Base-by-base conservation (phyloP, 495 filamentous ascomycete genomes). In the Xylaria telfairii region DNA sequence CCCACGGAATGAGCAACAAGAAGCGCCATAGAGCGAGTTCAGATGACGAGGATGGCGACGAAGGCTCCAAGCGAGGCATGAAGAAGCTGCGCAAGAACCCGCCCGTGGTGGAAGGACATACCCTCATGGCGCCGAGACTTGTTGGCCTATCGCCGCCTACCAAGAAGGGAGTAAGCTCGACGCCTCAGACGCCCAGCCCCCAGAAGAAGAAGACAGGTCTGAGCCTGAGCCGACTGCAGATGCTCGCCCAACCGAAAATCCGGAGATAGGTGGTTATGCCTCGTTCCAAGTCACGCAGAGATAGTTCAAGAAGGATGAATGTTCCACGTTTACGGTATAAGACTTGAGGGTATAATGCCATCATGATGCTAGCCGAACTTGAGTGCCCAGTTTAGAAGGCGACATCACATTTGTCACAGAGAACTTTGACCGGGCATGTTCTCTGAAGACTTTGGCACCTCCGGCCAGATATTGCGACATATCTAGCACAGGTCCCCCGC, bases 1-100 rank as follows among this genome's bases (percentile, higher is more conserved):
- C 90, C 6, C 91, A 93, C 74, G 92, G 92, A 41, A 88, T 94
- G 75, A 75, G 80, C 4, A 93, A 91, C 81, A 93, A 94, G 83
- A 93, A 93, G 82, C 85, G 91, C 56, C 86, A 86, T 67, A 86
- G 89, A 19, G 83, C 82, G 34, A 82, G 75, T 60, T 81, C 78
- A 34, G 85, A 87, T 71, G 87, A 87, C 69, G 82, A 85, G 39
- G 82, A 85, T 41, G 81, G 82, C 39, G 77, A 81, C 49, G 82
- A 84, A 66, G 82, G 73, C 9, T 72, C 70, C 15, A 77, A 81
- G 65, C 81, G 83, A 41, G 80, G 77, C 7, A 71, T 74, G 9
- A 86, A 87, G 76, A 88, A 88, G 76, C 28, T 71, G 4, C 81
- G 81, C 57, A 80, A 78, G 57, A 72, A 80, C 12, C 84, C 88